Conservation (phyloP, 1,284 basidiomycete genomes). For the Sanghuangporus sanghuang region DNA sequence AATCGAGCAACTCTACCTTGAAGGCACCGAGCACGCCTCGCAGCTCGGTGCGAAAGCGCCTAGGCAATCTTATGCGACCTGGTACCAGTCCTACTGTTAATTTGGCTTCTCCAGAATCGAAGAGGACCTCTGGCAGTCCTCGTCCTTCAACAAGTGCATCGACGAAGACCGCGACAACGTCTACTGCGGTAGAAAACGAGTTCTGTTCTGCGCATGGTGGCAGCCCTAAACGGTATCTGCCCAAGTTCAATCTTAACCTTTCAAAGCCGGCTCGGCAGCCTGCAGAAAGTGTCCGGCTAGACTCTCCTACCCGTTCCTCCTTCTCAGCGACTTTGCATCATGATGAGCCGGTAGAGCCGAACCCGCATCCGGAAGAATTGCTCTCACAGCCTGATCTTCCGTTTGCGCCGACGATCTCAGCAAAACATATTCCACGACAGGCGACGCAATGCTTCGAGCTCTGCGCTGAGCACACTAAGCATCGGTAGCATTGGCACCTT, state of each 20-base stretch:
- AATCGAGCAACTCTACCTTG: slow-evolving; percentile 7
- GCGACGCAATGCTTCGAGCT: slow-evolving; percentile 12
- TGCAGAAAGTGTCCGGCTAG: slow-evolving; percentile 1
- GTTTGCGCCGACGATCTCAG: neutral
- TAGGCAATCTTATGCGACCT: slow-evolving; percentile 10
- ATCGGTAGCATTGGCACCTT: slow-evolving; percentile 16
- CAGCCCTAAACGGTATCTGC: slow-evolving; percentile 5
- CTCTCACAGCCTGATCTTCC: neutral
- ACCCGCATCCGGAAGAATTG: neutral
- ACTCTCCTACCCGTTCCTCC: slow-evolving; percentile 9
- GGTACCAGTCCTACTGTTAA: neutral
- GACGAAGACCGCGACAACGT: slow-evolving; percentile 10
- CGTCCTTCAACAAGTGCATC: slow-evolving; percentile 14
- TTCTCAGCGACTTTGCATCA: slow-evolving; percentile 8
- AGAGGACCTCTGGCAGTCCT: slow-evolving; percentile 9
- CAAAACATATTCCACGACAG: slow-evolving; percentile 10
- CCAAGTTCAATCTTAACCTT: slow-evolving; percentile 7
- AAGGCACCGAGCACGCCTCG: slow-evolving; percentile 7
- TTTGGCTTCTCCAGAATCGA: slow-evolving; percentile 1
- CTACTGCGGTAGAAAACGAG: slow-evolving; percentile 15
- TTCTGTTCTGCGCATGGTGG: neutral
- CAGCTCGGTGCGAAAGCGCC: slow-evolving; percentile 7
- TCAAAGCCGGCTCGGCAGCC: slow-evolving; percentile 3
- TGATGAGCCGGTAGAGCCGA: neutral
- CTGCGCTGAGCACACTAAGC: slow-evolving; percentile 15